These are phyloP conservation scores for Alternaria arbusti DNA, from an alignment of 2,329 filamentous ascomycete species.

Conservation along the genomic window DNA sequence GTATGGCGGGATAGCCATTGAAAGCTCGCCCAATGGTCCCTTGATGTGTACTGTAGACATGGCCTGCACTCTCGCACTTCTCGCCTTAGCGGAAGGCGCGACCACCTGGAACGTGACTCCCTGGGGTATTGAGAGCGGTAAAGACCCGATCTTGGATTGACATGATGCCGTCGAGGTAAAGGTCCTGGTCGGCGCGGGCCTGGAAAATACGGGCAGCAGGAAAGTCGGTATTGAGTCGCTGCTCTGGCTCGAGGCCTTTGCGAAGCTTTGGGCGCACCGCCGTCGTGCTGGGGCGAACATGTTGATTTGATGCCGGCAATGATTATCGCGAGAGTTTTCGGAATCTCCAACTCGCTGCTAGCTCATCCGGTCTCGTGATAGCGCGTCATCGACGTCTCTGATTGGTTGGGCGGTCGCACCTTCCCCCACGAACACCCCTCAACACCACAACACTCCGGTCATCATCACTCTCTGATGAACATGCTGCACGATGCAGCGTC, in stretches of 20 bases:
- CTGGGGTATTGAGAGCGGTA: constrained; percentile 54
- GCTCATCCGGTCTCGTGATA: constrained; percentile 24
- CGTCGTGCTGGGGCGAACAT: constrained; percentile 72
- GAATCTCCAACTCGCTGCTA: constrained; percentile 19
- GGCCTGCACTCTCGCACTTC: constrained; percentile 66
- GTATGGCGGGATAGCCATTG: constrained; percentile 79
- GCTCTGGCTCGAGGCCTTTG: constrained; percentile 51
- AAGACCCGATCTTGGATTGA: constrained; percentile 84
- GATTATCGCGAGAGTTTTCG: constrained; percentile 33
- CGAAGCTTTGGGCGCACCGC: constrained; percentile 60
- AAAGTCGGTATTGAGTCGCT: constrained; percentile 70
- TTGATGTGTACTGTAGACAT: constrained; percentile 75
- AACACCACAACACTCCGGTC: constrained; percentile 4
- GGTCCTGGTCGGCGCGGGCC: constrained; percentile 52
- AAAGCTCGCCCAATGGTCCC: constrained; percentile 81
- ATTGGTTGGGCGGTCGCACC: constrained; percentile 1
- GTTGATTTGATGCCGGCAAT: constrained; percentile 31
- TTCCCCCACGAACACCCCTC: background rate
- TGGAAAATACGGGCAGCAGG: constrained; percentile 73
- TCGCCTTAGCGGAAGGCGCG: constrained; percentile 66
- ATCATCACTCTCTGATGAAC: background rate
- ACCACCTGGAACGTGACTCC: constrained; percentile 73
- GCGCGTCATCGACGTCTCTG: constrained; percentile 11
- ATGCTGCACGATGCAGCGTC: background rate
- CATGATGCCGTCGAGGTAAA: constrained; percentile 76